phyloP scores from a whole-genome alignment of 768 basidiomycete genomes.

The Lentinula detonsa region DNA sequence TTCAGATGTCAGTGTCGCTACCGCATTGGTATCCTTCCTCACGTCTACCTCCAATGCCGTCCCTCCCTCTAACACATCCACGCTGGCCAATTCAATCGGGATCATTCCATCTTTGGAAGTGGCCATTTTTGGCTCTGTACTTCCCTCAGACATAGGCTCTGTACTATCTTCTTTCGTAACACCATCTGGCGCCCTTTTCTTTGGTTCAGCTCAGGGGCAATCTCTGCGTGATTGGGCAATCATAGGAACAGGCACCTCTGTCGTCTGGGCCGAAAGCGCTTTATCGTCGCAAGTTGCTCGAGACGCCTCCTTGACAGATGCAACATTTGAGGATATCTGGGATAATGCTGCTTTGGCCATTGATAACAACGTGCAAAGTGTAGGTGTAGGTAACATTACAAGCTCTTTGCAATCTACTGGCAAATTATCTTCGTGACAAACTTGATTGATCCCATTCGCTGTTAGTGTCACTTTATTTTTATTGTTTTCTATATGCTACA shows the following conservation, averaged over 20 bases:
- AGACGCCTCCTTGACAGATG: conserved; percentile 40
- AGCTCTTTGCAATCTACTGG: conserved; percentile 25
- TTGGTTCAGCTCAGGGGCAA: conserved; percentile 46
- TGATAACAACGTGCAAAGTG: conserved; percentile 18
- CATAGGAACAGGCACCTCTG: conserved; percentile 24
- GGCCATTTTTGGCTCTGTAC: conserved; percentile 55
- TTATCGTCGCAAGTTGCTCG: conserved; percentile 43
- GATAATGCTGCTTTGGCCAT: conserved; percentile 32
- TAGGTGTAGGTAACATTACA: conserved; percentile 41
- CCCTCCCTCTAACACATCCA: conserved; percentile 33
- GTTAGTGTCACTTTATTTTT: neutral
- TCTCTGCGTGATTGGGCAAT: conserved; percentile 53
- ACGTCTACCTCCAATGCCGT: conserved; percentile 29
- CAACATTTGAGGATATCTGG: conserved; percentile 45
- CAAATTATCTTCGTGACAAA: conserved; percentile 22
- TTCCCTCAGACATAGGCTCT: conserved; percentile 39
- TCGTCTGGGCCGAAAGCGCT: conserved; percentile 50
- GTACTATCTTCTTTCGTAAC: conserved; percentile 47
- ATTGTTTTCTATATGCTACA: neutral
- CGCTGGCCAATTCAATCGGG: conserved; percentile 33
- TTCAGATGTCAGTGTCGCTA: conserved; percentile 35
- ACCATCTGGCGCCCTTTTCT: conserved; percentile 46
- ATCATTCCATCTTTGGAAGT: conserved; percentile 52
- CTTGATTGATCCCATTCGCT: neutral
- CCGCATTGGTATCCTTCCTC: conserved; percentile 43